Base-by-base conservation (phyloP, 2,329 filamentous ascomycete genomes). In the Capronia epimyces region DNA sequence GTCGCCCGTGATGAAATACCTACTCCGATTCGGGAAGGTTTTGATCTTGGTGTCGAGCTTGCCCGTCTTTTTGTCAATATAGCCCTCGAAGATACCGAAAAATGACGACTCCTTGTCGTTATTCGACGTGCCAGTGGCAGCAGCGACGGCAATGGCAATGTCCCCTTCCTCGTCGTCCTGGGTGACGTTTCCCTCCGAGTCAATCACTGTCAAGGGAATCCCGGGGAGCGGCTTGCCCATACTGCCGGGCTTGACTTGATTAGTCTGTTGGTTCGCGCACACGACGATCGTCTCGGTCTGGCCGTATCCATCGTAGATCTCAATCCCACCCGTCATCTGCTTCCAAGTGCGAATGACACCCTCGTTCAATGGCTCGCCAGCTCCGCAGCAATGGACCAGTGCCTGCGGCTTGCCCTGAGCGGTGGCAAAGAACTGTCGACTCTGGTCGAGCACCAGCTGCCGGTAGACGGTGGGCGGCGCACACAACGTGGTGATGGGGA, bases 401-500 rank as follows among this genome's bases (percentile, higher is more conserved):
- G 63, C 56, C 29, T 56, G 60, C 2, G 68, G 67, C 16, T 47
- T 60, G 36, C 45, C 32, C 6, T 41, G 13, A 2, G 20, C 51
- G 25, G 60, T 44, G 18, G 59, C 42, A 40, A 67, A 63, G 43
- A 67, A 60, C 32, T 56, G 40, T 3, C 62, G 59, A 44, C 58
- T 63, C 20, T 67, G 62, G 12, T 64, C 65, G 1, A 69, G 61
- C 1, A 71, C 67, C 5, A 71, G 62, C 45, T 71, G 69, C 25
- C 69, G 55, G 49, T 70, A 71, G n/a, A 65, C 67, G 1, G 67
- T 69, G 3, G 69, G 69, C 13, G 69, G 67, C 4, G 69, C 67
- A 47, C 69, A 71, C 9, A 71, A 59, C 1, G 67, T 71, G 4
- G 68, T 71, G 50, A 71, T 69, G 27, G 68, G 67, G 48, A 68